phyloP scores from a whole-genome alignment of 352 stramenopile species.

The Globisporangium lucens region DNA sequence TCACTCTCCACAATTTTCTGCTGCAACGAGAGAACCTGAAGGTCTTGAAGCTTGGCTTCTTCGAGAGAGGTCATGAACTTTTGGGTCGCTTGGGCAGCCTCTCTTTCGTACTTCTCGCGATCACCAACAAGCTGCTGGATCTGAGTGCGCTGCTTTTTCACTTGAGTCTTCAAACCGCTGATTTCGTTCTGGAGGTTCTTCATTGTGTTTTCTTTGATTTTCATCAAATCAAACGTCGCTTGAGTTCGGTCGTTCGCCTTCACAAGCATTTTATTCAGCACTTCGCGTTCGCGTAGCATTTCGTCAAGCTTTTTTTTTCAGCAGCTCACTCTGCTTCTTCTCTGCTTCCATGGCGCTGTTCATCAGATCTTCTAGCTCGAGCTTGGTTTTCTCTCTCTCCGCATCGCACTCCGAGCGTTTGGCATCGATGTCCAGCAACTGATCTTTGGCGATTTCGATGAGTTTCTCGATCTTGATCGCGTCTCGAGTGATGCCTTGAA shows the following conservation, averaged over 20 bases:
- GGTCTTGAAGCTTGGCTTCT: constrained; percentile 74
- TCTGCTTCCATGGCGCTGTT: constrained; percentile 62
- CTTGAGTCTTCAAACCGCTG: constrained; percentile 71
- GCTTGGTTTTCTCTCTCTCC: constrained; percentile 64
- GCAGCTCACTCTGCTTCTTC: constrained; percentile 65
- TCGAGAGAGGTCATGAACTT: constrained; percentile 84
- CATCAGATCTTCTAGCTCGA: constrained; percentile 60
- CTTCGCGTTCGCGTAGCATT: constrained; percentile 70
- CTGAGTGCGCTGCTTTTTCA: constrained; percentile 71
- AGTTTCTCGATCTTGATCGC: constrained; percentile 72
- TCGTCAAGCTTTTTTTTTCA: constrained; percentile 83
- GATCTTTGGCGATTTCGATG: constrained; percentile 65
- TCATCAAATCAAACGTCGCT: constrained; percentile 87
- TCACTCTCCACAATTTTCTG: constrained; percentile 78
- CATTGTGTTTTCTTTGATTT: constrained; percentile 89
- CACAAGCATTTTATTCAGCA: constrained; percentile 87
- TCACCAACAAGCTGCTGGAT: constrained; percentile 87
- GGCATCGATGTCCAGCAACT: constrained; percentile 63
- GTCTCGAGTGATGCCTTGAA: constrained; percentile 52
- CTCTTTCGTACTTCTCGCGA: constrained; percentile 86
- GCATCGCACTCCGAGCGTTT: constrained; percentile 56
- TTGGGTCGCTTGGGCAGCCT: constrained; percentile 71
- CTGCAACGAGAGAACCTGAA: constrained; percentile 68
- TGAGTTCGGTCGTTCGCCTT: constrained; percentile 79
- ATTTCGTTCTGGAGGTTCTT: constrained; percentile 92